Evolutionary conservation across 768 basidiomycete genomes (phyloP).

Genomic region (Albatrellus ellisii): DNA sequence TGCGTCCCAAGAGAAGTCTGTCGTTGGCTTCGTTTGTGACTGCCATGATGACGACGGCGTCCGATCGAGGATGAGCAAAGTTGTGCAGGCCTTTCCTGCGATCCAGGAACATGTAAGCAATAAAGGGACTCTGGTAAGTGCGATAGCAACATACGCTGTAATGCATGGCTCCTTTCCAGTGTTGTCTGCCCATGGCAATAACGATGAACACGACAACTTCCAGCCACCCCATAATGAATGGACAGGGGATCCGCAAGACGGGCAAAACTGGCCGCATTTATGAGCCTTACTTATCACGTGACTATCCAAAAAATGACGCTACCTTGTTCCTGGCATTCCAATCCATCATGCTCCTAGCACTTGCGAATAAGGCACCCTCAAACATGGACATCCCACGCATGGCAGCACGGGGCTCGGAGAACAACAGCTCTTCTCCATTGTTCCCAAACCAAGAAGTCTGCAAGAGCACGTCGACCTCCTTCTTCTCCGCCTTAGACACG

Average conservation of each 20-base stretch:
- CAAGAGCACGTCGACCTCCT: constrained; percentile 29
- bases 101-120: constrained; percentile 4
- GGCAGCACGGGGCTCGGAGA: constrained; percentile 51
- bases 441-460: constrained; percentile 22
- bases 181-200: constrained; percentile 66
- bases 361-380: constrained; percentile 65
- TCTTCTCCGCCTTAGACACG: constrained; percentile 37
- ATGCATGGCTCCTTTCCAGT: constrained; percentile 52
- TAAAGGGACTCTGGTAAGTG: too few species aligned
- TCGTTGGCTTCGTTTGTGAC: constrained; percentile 71
- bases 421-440: constrained; percentile 33
- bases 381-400: constrained; percentile 45
- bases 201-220: constrained; percentile 74
- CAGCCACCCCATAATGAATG: constrained; percentile 93
- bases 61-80: constrained; percentile 70
- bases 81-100: constrained; percentile 77
- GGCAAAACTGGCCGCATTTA: constrained; percentile 86
- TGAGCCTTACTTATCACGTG: background rate
- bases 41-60: constrained; percentile 87
- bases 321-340: constrained; percentile 91
- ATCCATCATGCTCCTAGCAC: constrained; percentile 72
- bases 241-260: constrained; percentile 69
- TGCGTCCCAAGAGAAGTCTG: constrained; percentile 77
- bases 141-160: constrained; percentile 48
- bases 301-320: constrained; percentile 10